A percentile compares a stretch with the other conserved stretches of the same genome.
phyloP scores from a whole-genome alignment of 1,139 yeast genomes.

The Hansenula lynferdii region DNA sequence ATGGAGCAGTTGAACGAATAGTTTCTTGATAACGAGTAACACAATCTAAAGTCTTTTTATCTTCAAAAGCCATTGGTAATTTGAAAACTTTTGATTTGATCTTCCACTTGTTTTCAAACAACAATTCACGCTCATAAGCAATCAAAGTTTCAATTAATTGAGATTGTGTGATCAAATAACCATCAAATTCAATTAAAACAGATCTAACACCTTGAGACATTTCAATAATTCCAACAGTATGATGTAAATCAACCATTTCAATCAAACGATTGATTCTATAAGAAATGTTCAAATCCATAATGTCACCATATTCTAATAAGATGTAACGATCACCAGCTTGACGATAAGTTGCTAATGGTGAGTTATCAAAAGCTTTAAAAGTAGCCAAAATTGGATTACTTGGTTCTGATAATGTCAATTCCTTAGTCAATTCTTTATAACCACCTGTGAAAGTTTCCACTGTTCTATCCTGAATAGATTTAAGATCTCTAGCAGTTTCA shows the following conservation, averaged over 20 bases:
- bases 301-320: conserved; percentile 89
- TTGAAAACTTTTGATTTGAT: conserved; percentile 78
- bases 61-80: conserved; percentile 97
- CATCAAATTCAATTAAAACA: conserved; percentile 79
- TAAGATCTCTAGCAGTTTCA: conserved; percentile 62
- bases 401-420: conserved; percentile 32
- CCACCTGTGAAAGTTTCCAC: conserved; percentile 41
- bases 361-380: conserved; percentile 40
- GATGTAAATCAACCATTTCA: conserved; percentile 59
- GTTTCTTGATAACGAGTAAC: conserved; percentile 91
- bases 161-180: conserved; percentile 51
- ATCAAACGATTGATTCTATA: conserved; percentile 84
- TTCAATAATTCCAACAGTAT: conserved; percentile 78
- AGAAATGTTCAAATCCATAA: conserved; percentile 79
- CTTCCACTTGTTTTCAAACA: conserved; percentile 75
- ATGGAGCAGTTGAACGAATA: conserved; percentile 88
- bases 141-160: conserved; percentile 58
- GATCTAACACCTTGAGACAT: conserved; percentile 98
- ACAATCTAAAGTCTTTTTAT: conserved; percentile 79
- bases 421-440: conserved; percentile 35
- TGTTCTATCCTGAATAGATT: conserved; percentile 50
- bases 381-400: conserved; percentile 60
- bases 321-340: conserved; percentile 97
- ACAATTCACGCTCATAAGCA: conserved; percentile 71
- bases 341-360: conserved; percentile 79